Evolutionary conservation across 106 monocot species (phyloP).

Genomic region (Platanthera guangdongensis): DNA sequence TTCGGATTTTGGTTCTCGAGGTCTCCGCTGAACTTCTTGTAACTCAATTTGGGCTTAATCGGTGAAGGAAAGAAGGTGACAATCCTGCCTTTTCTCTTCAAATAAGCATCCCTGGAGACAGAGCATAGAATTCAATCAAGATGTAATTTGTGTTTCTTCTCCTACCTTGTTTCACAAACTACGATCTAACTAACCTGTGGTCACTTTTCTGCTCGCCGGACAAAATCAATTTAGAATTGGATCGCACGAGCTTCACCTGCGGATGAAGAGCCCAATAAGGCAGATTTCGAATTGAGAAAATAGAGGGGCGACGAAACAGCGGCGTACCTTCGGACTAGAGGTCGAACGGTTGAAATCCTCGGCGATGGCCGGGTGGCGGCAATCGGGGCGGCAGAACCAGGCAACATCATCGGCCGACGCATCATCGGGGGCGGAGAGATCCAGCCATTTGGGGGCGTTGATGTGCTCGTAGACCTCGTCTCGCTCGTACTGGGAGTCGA

Average conservation of each 20-base stretch:
- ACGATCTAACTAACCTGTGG: not conserved
- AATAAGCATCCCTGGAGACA: constrained; percentile 1
- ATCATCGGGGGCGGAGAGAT: constrained; percentile 42
- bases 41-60: constrained; percentile 1
- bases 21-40: constrained; percentile 46
- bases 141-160: not conserved
- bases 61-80: not conserved
- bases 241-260: constrained; percentile 5
- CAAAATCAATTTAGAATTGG: not conserved
- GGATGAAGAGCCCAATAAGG: not conserved
- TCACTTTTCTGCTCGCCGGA: not conserved
- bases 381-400: constrained; percentile 97
- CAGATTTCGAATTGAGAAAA: not conserved
- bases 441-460: constrained; percentile 84
- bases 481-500: constrained; percentile 46
- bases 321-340: constrained; percentile 37
- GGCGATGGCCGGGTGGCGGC: constrained; percentile 60
- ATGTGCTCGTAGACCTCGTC: constrained; percentile 86
- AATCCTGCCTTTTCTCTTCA: constrained; percentile 10
- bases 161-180: not conserved
- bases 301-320: not conserved
- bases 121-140: not conserved
- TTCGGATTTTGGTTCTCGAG: constrained; percentile 82
- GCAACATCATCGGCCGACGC: constrained; percentile 43
- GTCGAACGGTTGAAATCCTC: constrained; percentile 50